phyloP scores from a whole-genome alignment of 345 rosid genomes.

The Moricandia arvensis region DNA sequence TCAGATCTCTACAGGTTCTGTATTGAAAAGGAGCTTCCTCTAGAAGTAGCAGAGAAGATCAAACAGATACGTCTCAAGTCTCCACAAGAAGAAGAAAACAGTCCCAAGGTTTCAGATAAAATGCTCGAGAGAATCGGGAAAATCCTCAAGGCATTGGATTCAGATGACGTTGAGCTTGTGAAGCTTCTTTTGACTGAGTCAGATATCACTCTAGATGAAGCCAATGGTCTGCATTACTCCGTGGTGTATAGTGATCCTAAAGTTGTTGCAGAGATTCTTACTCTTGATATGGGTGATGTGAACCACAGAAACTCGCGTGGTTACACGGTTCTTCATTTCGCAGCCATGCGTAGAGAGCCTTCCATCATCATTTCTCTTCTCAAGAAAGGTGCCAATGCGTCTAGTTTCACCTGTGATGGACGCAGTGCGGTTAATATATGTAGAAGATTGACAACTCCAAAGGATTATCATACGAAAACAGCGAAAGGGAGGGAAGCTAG shows the following conservation, averaged over 20 bases:
- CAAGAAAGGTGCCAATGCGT: constrained; percentile 74
- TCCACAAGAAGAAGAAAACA: constrained; percentile 42
- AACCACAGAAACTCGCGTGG: constrained; percentile 71
- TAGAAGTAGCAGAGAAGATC: constrained; percentile 60
- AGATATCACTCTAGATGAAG: constrained; percentile 66
- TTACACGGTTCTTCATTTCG: constrained; percentile 87
- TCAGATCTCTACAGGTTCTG: constrained; percentile 73
- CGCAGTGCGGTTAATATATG: constrained; percentile 79
- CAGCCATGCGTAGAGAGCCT: constrained; percentile 88
- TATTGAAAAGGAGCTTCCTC: constrained; percentile 83
- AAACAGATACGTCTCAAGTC: constrained; percentile 45
- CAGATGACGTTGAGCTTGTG: constrained; percentile 95
- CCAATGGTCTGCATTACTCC: constrained; percentile 87
- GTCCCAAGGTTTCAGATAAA: constrained; percentile 42
- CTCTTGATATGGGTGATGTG: constrained; percentile 65
- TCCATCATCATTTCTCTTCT: constrained; percentile 68
- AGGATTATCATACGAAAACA: constrained; percentile 70
- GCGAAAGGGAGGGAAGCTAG: constrained; percentile 78
- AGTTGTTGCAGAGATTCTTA: constrained; percentile 76
- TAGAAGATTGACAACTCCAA: constrained; percentile 78
- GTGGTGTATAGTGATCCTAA: constrained; percentile 90
- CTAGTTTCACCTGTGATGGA: constrained; percentile 68
- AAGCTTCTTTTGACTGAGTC: constrained; percentile 83
- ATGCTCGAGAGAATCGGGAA: constrained; percentile 62
- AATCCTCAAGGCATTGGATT: constrained; percentile 87